Base-by-base conservation (phyloP, 441 rosid genomes). In the Erodium moschatum region DNA sequence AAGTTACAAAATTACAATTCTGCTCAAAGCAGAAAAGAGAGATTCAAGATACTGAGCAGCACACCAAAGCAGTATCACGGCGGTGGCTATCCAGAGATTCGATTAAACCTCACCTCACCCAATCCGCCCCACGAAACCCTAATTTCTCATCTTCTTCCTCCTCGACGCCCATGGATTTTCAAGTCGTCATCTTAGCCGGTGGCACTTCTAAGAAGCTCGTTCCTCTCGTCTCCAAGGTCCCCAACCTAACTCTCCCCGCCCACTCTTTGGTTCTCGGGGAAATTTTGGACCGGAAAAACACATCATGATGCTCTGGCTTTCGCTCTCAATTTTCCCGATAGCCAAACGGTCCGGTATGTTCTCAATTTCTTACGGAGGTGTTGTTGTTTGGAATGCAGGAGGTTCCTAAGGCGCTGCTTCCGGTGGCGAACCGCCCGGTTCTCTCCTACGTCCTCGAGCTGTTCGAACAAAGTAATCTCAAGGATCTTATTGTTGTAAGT, bases 401-500 rank as follows among this genome's bases (percentile, higher is more conserved):
- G 75, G 86, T 89, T 38, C 96, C 98, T 1, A 89, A 87, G 79
- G 87, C 97, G 54, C 73, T 93, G 71, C 96, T 92, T 54, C 96
- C 94, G 7, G 96, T 92, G 31, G 97, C 97, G 0, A 92, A 90
- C 76, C 86, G 92, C 12, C 98, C 96, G 7, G 86, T 93, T 69
- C 77, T 93, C 27, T 83, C 94, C 38, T 90, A 86, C 75, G 89
- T 86, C 56, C 62, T 93, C 80, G 96, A 89, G 81, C 96, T 81
- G 50, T 76, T 93, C 76, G 97, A 89, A 69, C 85, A 72, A 54
- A 78, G 84, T 73, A 87, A 93, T 73, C 90, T 93, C 67, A 90
- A 93, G 81, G 90, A 93, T 75, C 87, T 93, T 72, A 89, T 90
- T 74, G 97, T 93, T 70, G 97, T 93, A 72, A 66, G 86, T 73